Base-by-base conservation (phyloP, 2,329 filamentous ascomycete species). In the Arthrocladium fulminans region DNA sequence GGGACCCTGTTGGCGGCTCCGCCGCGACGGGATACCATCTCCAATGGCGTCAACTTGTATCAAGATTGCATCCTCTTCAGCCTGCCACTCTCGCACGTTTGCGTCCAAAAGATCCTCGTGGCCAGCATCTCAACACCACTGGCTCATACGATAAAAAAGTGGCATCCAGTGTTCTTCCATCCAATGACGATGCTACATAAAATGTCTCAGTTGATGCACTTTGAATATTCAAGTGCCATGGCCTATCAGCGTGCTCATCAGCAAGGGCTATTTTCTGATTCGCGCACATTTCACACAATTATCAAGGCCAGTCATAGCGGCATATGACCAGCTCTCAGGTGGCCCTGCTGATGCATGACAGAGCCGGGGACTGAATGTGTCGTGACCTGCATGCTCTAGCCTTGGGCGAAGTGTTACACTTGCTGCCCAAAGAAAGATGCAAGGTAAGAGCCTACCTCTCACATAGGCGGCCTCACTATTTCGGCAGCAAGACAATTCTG, bases 391-490 rank as follows among this genome's bases (percentile, higher is more conserved):
- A 42, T 24, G 39, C 39, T 4, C 22, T 42, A 25, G 8, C 24
- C 22, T 24, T 3, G 12, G 19, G 4, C 20, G 13, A 15, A n/a
- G 13, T n/a, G 10, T 35, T n/a, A 15, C 32, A 35, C 32, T 45
- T 45, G 42, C 42, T 45, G 29, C 42, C 42, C 42, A 45, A 45
- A 24, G 29, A 2, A 19, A 23, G 15, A 10, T 15, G 10, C 10
- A 20, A 2, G 7, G 17, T 9, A 12, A 6, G 42, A 34, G 10
- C 19, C 15, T 19, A 23, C n/a, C 24, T 24, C 22, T 13, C 19
- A 34, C 19, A 45, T 34, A 35, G 42, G 27, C 27, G 20, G 42
- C 29, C 42, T 45, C 42, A 45, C 17, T 45, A 19, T 45, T 35
- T 15, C 24, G 29, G 42, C 42, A 37, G 17, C 19, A 25, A 20